These are phyloP conservation scores for Pontederia paniculata DNA, from an alignment of 176 grass and related monocot species.

Conservation along the genomic window DNA sequence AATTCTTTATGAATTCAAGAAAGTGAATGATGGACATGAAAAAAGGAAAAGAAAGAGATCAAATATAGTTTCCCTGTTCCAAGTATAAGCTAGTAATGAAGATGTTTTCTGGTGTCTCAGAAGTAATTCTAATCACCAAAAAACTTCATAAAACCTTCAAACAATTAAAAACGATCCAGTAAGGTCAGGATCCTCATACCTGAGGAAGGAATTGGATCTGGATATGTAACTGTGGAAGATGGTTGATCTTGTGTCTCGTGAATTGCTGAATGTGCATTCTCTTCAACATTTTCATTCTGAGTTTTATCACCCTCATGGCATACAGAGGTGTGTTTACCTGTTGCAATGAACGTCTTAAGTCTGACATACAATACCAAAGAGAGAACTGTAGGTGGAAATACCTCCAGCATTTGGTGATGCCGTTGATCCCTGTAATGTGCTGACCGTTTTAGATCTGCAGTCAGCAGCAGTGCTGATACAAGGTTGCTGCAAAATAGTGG, in stretches of 20 bases:
- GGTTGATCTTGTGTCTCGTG: not conserved
- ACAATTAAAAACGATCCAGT: not conserved
- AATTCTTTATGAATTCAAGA: too few relatives aligned
- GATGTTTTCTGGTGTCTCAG: too few relatives aligned
- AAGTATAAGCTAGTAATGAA: too few relatives aligned
- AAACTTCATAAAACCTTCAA: not conserved
- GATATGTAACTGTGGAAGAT: not conserved
- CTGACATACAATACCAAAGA: not conserved
- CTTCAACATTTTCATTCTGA: not conserved
- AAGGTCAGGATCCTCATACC: not conserved
- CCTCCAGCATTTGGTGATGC: not conserved
- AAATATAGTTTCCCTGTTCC: too few relatives aligned
- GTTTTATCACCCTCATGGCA: not conserved
- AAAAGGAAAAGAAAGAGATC: too few relatives aligned
- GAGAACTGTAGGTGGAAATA: not conserved
- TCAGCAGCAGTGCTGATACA: not conserved
- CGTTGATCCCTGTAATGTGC: not conserved
- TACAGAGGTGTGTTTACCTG: not conserved
- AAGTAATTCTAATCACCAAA: too few relatives aligned
- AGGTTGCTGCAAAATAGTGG: not conserved
- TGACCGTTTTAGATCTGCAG: not conserved
- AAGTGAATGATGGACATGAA: too few relatives aligned
- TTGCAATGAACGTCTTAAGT: not conserved
- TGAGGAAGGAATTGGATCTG: constrained; percentile 2
- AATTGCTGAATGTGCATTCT: not conserved